Base-by-base conservation (phyloP, 208 protist species). In the Porcisia hertigi region DNA sequence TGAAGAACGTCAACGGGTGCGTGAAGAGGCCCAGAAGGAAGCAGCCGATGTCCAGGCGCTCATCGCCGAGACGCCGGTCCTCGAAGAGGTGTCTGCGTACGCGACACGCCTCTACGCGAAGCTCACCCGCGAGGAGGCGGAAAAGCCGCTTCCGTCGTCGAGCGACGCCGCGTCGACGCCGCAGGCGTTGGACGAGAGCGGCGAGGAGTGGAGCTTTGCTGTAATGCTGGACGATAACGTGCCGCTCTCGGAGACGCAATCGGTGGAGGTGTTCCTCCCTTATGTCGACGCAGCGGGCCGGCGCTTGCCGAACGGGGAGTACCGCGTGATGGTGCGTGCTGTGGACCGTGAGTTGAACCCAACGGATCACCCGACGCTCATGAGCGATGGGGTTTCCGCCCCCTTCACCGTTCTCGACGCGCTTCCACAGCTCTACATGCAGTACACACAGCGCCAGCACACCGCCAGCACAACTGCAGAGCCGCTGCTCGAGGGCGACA, bases 141-240 rank as follows among this genome's bases (percentile, higher is more conserved):
- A 43, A 3, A 36, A 36, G 16, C 16, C 39, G n/a, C 34, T 14
- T 16, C 60, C 30, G 23, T 53, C 36, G 30, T 25, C 16, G 23
- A 55, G 47, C 45, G 55, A 36, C 23, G 55, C 36, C 7, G 73
- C 25, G 1, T 41, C 41, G 52, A 39, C 7, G 7, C 36, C 64
- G 60, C 18, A 66, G 8, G 49, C 69, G 30, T 54, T 55, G 4
- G 47, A 39, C 9, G 76, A 80, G 45, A 62, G 72, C 8, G 69
- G 65, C 5, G 81, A 85, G 30, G 88, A 91, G 73, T 97, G 93
- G 92, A 83, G 84, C 58, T 97, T 97, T 79, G 91, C 84, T 0
- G 88, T 91, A 16, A 94, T 96, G 93, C 76, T 97, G 25, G 84
- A 96, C 78, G 93, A 97, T 75, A 81, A 83, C 59, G 88, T 81